Conservation (phyloP, 371 early-diverging fungal species). For the Syncephalastrum racemosum region DNA sequence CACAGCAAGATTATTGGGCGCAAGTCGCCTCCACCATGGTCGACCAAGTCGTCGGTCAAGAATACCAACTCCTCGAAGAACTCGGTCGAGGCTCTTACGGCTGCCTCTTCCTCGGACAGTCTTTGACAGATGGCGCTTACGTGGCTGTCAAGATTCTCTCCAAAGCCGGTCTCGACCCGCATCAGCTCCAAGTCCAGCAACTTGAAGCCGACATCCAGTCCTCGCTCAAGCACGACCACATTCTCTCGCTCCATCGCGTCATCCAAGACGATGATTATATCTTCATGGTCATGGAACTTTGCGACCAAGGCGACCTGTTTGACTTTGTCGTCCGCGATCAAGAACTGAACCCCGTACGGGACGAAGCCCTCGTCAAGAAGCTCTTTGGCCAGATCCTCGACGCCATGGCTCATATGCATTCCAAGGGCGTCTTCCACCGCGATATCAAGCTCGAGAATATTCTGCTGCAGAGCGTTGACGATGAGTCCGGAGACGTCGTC, state of each 20-base stretch:
- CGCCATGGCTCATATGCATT: constrained; percentile 58
- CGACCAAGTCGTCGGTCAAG: constrained; percentile 28
- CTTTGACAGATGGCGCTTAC: constrained; percentile 38
- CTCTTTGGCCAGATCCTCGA: constrained; percentile 56
- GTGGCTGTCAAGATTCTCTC: constrained; percentile 74
- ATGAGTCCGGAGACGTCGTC: constrained; percentile 37
- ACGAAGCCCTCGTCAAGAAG: constrained; percentile 39
- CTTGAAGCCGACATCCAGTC: constrained; percentile 77
- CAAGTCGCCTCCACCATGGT: constrained; percentile 30
- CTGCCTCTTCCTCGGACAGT: constrained; percentile 59
- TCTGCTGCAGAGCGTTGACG: constrained; percentile 42
- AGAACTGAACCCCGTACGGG: constrained; percentile 30
- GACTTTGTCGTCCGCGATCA: constrained; percentile 54
- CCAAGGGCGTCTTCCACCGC: constrained; percentile 65
- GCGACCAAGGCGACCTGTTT: constrained; percentile 65
- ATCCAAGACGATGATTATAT: constrained; percentile 52
- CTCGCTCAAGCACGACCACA: constrained; percentile 62
- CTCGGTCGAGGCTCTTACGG: constrained; percentile 67
- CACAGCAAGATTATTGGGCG: constrained; percentile 30
- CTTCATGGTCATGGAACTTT: constrained; percentile 66
- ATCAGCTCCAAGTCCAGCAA: constrained; percentile 66
- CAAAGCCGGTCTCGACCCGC: constrained; percentile 59
- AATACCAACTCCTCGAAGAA: constrained; percentile 53
- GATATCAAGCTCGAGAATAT: constrained; percentile 84
- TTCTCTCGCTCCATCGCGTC: constrained; percentile 60